These are phyloP conservation scores for Chaetoceros tenuissimus DNA, from an alignment of 108 stramenopile species.

Conservation along the genomic window DNA sequence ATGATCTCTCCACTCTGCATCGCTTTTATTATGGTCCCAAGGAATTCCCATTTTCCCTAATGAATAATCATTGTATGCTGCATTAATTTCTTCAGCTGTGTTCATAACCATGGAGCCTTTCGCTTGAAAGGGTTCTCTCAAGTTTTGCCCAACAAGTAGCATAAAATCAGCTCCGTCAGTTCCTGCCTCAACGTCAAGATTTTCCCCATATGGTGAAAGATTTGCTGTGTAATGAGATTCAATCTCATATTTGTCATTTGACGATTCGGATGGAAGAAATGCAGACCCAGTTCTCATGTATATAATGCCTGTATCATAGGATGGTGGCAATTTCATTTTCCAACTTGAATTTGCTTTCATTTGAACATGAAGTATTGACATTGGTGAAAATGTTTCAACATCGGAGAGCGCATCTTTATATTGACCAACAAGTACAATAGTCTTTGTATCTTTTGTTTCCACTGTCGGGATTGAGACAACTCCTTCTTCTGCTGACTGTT, in stretches of 20 bases:
- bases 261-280: background rate
- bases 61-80: slow-evolving; percentile 70
- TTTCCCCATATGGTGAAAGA: slow-evolving; percentile 24
- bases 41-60: slow-evolving; percentile 55
- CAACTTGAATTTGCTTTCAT: slow-evolving; percentile 34
- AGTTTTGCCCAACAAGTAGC: slow-evolving; percentile 46
- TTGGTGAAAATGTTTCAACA: slow-evolving; percentile 35
- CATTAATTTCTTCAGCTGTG: slow-evolving; percentile 36
- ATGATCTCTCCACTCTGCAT: slow-evolving; percentile 67
- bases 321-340: slow-evolving; percentile 34
- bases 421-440: slow-evolving; percentile 41
- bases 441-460: slow-evolving; percentile 13
- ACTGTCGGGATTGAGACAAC: background rate
- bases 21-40: slow-evolving; percentile 50
- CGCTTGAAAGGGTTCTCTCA: slow-evolving; percentile 56
- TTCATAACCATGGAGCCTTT: slow-evolving; percentile 83
- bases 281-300: slow-evolving; percentile 58
- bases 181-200: slow-evolving; percentile 11
- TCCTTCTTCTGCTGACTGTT: background rate
- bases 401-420: slow-evolving; percentile 25
- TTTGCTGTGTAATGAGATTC: slow-evolving; percentile 49
- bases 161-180: slow-evolving; percentile 47
- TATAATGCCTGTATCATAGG: slow-evolving; percentile 47
- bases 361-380: slow-evolving; percentile 51
- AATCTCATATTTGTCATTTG: background rate